phyloP scores from a whole-genome alignment of 768 basidiomycete species.

The Termitomyces bulborhizus region DNA sequence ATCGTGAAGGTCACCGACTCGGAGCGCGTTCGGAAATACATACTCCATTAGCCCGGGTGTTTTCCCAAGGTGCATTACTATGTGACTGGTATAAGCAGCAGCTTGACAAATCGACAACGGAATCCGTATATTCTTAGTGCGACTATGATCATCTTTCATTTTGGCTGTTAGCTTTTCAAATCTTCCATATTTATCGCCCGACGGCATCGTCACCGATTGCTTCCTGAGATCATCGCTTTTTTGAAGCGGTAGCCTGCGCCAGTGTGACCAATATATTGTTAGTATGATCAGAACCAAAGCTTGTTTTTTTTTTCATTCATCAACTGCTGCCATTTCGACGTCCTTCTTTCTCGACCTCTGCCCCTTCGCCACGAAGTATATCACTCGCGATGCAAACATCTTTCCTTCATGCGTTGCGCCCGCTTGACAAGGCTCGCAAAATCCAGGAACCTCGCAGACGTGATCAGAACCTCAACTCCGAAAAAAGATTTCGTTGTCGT shows the following conservation, averaged over 20 bases:
- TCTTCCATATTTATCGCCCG: not conserved
- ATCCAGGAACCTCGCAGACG: constrained; percentile 59
- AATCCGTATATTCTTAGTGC: not conserved
- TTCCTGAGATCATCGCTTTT: not conserved
- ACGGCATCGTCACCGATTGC: not conserved
- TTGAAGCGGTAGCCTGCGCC: too few relatives aligned
- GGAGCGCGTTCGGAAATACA: too few relatives aligned
- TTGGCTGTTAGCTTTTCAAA: not conserved
- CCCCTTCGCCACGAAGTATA: constrained; percentile 14
- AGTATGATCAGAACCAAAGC: constrained; percentile 1
- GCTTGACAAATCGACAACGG: not conserved
- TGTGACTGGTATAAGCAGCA: too few relatives aligned
- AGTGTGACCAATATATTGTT: not conserved
- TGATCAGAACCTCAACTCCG: constrained; percentile 61
- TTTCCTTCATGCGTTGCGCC: not conserved
- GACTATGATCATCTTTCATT: too few relatives aligned
- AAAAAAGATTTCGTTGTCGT: constrained; percentile 69
- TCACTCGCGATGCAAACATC: constrained; percentile 15
- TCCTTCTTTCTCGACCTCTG: not conserved
- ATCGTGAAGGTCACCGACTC: too few relatives aligned
- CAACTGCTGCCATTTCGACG: not conserved
- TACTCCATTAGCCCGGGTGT: too few relatives aligned
- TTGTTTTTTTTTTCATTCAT: not conserved
- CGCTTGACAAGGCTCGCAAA: not conserved
- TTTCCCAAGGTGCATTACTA: too few relatives aligned